Evolutionary conservation across 305 asterid species (phyloP), one percentile per base, ranked within the genome.

Genomic region (Striga hermonthica): DNA sequence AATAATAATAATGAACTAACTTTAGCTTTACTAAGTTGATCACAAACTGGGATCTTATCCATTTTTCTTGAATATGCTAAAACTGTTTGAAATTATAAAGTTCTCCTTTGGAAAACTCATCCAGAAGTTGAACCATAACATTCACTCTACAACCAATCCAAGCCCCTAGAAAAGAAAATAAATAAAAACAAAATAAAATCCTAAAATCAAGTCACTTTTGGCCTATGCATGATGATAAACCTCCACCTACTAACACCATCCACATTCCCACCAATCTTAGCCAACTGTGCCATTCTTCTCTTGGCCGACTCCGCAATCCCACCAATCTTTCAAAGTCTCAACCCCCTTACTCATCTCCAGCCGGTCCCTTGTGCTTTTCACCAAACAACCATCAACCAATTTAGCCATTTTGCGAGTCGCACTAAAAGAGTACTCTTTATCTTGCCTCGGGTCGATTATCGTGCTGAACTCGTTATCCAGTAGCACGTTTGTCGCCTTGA

Each of bases 321-420:
- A 83, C 58, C 0, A 84, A 43, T 77, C 78, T 80, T 79, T 86
- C 56, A 92, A 64, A 43, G 66, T 69, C 57, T 86, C 96, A 59
- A 87, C 97, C 69, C 86, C 96, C 65, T 81, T 67, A 61, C 94
- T 93, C 96, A 90, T 93, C 70, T 67, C 80, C 1, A 96, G 97
- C 35, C 97, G 75, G n/a, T 82, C 84, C 66, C 80, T 92, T 15
- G 90, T 84, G 47, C 79, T 80, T 58, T 81, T 92, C 43, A 74
- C 75, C 76, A 92, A 70, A 72, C 98, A 92, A 37, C 76, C 76
- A 74, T 90, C 85, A 0, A 96, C 99, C 50, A 93, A 56, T 70
- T 81, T 85, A 4, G 95, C 97, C 9, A 84, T 71, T 53, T 57
- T 70, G n/a, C 85, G 84, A n/a, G 97, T 96, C 35, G 90, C 82